Evolutionary conservation across 306 rosid genomes (phyloP), one percentile per base, ranked within the genome.

Genomic region (Astragalus membranaceus): DNA sequence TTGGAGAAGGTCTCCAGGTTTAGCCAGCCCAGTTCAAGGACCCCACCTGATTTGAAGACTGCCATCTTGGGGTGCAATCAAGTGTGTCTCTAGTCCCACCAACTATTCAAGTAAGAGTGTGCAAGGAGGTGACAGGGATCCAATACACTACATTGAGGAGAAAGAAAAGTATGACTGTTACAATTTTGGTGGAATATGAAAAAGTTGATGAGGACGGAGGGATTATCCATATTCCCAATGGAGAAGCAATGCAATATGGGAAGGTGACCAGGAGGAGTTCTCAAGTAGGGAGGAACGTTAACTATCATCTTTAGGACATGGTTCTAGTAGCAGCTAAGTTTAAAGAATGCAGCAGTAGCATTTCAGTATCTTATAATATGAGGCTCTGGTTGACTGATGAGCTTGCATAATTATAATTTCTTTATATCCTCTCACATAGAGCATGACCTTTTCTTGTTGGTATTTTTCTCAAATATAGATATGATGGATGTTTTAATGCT

Each of bases 341-440:
- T 68, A 23, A 69, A 54, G 14, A 43, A 33, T 44, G 56, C 39
- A 20, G 32, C 47, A 69, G 53, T 32, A 37, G 64, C 59, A 61
- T 53, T 33, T 44, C 39, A n/a, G 47, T 13, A 12, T 53, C 58
- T 12, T 52, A 12, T 54, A 59, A 26, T 23, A 8, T 5, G 59
- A 35, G 20, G 69, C 17, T 50, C 11, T 51, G 71, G 11, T 52
- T 51, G 69, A 59, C 3, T 62, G 73, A 79, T 62, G 62, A 47
- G 42, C 51, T 58, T 70, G 66, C 46, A 33, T 50, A 35, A 43
- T 49, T 74, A 20, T 14, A 63, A 60, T 53, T 69, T 63, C 59
- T 37, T 16, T 53, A 42, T 75, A 41, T 32, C 47, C 30, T 50
- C 17, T 70, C 26, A 54, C 37, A 8, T 9, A 13, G 9, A 33